Percentiles rank a stretch among this genome's conserved stretches.
phyloP scores from a whole-genome alignment of 164 flowering plant species.

The Liquidambar formosana region DNA sequence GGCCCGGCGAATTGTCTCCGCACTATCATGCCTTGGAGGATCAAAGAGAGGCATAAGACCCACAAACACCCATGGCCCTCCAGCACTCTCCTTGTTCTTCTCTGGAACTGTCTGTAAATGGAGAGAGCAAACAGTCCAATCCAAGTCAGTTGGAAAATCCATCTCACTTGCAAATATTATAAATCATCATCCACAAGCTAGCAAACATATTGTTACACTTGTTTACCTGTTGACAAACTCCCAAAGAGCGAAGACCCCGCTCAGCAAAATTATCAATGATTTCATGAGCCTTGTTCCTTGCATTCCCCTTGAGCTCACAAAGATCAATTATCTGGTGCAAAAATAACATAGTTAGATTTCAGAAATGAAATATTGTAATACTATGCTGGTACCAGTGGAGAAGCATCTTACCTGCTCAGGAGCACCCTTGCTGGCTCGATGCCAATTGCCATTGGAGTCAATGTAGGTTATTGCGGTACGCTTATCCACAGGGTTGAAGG shows the following conservation, averaged over 20 bases:
- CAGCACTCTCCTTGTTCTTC: constrained; percentile 76
- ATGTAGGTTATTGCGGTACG: constrained; percentile 83
- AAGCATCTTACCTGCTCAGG: constrained; percentile 65
- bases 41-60: constrained; percentile 89
- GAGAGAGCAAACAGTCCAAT: not conserved
- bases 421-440: constrained; percentile 82
- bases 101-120: constrained; percentile 53
- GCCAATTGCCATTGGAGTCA: constrained; percentile 60
- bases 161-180: not conserved
- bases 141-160: not conserved
- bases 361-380: not conserved
- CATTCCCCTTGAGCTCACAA: constrained; percentile 55
- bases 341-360: not conserved
- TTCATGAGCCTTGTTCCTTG: constrained; percentile 42
- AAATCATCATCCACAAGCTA: not conserved
- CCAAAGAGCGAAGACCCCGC: constrained; percentile 83
- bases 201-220: not conserved
- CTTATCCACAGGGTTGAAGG: constrained; percentile 81
- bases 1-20: constrained; percentile 91
- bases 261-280: constrained; percentile 63
- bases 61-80: constrained; percentile 83
- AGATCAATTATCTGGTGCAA: constrained; percentile 69
- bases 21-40: constrained; percentile 92
- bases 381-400: not conserved
- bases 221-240: constrained; percentile 61